Evolutionary conservation across 257 asterid genomes (phyloP), one percentile per base, ranked within the genome.

Genomic region (Salvia splendens): DNA sequence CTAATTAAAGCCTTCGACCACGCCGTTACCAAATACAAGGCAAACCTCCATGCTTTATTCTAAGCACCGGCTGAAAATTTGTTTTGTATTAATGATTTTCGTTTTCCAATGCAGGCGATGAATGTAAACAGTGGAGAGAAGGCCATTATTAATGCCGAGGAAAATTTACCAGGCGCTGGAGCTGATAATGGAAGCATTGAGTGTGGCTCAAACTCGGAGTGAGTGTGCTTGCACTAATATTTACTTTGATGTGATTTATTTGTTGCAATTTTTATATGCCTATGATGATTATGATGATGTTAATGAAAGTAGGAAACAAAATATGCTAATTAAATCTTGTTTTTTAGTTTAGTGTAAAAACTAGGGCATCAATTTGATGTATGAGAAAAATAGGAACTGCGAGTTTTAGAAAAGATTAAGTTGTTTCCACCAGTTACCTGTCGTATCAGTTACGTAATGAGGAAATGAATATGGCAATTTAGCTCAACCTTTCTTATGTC

Each of bases 1-100:
- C 89, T 91, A 43, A 55, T 86, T 76, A 72, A 77, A 51, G 97
- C 97, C 61, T 85, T 86, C 80, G 81, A 88, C 65, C 61, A 64
- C 46, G 87, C 89, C 69, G 40, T 88, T 53, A 77, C 84, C 70
- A 85, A 81, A 40, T 85, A 80, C 82, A 88, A 83, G 95, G 96
- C 77, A 41, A 6, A 7, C 2, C 36, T 16, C 50, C 11, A 5
- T 4, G 3, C 33, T n/a, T n/a, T 61, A 16, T 5, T 55, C 12
- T 5, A 12, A 15, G 2, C 64, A 8, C 43, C 7, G 12, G 4
- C 52, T 5, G 46, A n/a, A 35, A 0, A 4, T 16, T 4, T n/a
- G 14, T 16, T 8, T 43, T 57, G 0, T 65, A n/a, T 24, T 40
- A 32, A 49, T 72, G 4, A 8, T 51, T 36, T 68, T 51, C 67